phyloP scores from a whole-genome alignment of 164 flowering plant species.

The Macadamia tetraphylla region DNA sequence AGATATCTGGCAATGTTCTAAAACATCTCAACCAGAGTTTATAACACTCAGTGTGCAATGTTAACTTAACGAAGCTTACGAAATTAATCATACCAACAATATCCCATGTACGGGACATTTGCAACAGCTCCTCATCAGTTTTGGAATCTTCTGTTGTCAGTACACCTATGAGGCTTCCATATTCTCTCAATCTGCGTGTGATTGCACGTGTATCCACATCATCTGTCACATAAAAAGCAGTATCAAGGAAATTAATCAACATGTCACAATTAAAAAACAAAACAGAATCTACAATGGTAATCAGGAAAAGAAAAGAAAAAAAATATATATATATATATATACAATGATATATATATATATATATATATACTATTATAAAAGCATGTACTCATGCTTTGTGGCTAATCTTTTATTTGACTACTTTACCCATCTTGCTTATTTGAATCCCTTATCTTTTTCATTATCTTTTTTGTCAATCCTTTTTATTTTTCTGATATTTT shows the following conservation, averaged over 20 bases:
- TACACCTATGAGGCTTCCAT: slow-evolving; percentile 82
- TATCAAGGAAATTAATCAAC: not conserved
- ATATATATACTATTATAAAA: too few species aligned
- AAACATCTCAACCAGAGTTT: not conserved
- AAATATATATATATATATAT: too few species aligned
- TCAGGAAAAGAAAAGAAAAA: too few species aligned
- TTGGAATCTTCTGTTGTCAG: slow-evolving; percentile 67
- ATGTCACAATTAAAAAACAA: slow-evolving; percentile 3
- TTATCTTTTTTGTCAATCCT: too few species aligned
- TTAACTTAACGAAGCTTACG: not conserved
- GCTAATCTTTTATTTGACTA: too few species aligned
- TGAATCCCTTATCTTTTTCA: too few species aligned
- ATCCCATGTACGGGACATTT: slow-evolving; percentile 73
- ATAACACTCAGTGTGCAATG: not conserved
- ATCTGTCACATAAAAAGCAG: slow-evolving; percentile 38
- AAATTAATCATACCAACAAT: slow-evolving; percentile 54
- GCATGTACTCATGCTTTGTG: too few species aligned
- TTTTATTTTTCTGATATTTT: too few species aligned
- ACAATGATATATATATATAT: too few species aligned
- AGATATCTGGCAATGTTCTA: not conserved
- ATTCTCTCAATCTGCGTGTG: slow-evolving; percentile 77
- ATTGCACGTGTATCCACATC: slow-evolving; percentile 92
- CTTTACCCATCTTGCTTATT: too few species aligned
- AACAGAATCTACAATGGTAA: too few species aligned
- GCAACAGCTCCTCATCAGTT: slow-evolving; percentile 59